Evolutionary conservation across 2,329 filamentous ascomycete species (phyloP), one percentile per base, ranked within the genome.

Genomic region (Arthrobotrys megalospora): DNA sequence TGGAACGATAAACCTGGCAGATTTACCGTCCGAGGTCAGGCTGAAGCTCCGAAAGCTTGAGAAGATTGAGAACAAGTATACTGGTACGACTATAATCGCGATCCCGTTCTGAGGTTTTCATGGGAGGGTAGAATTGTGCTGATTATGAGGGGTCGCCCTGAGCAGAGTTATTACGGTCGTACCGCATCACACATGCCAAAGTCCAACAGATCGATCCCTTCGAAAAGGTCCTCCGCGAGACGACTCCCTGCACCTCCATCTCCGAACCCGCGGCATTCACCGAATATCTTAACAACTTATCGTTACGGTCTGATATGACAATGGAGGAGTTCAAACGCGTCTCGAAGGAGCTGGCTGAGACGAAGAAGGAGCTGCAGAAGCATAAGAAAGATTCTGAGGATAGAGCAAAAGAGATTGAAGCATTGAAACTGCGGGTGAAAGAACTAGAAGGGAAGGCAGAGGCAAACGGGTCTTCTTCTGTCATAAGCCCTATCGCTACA

Each of bases 301-400:
- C 91, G 79, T 85, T 94, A 66, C 95, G 96, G 83, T 91, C 91
- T 48, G 93, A 97, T 82, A 96, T 99, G 92, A 91, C 97, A 2
- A 91, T 96, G 89, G 92, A 97, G 53, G 96, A 99, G 84, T 87
- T 97, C 71, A 97, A 96, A 85, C 88, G 93, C 11, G 90, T 98
- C 0, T 92, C 93, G 0, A 88, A 89, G 2, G 94, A 98, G 83
- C 91, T 92, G 76, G 93, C 97, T 78, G 89, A 90, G 14, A 87
- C 92, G 78, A 95, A 93, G 84, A 92, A 91, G 84, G 93, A 92
- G 83, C 86, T 90, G 1, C 89, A 92, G n/a, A 89, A 91, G 60
- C 89, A 93, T 80, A 89, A 91, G 82, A 88, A 89, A 64, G 86
- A 90, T 0, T 88, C 88, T 63, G 86, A 88, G 12, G 86, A 91